Evolutionary conservation across 176 grass and related monocot species (phyloP), one percentile per base, ranked within the genome.

Genomic region (Otatea glauca): DNA sequence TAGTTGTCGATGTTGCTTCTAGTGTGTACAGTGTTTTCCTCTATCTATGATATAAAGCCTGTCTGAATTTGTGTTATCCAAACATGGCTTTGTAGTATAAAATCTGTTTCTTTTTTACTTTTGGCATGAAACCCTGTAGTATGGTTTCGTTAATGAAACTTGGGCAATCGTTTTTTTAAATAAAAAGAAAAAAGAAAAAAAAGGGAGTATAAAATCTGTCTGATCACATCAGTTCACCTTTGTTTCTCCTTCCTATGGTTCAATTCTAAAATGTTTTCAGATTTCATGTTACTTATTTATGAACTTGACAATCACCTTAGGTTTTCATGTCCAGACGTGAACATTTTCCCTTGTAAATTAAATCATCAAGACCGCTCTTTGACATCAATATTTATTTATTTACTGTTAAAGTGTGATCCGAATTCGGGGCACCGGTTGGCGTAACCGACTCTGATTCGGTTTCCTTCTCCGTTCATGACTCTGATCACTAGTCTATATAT

Each of bases 311-410:
- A 15, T 17, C 29, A 24, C 65, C 2, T 37, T 45, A 54, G 9
- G 1, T 81, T 82, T 55, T 86, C 7, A 9, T 70, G 20, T 32
- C 42, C 71, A 66, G 15, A 21, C 65, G 4, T 67, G 11, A 17
- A 5, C 16, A 13, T 75, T 23, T 88, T 79, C 18, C 66, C 5
- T 20, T 53, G 9, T 18, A 49, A 65, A 50, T 4, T 38, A 49
- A 71, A 50, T 20, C 29, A 79, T 74, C 41, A 68, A 83, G 13
- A 41, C 5, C 17, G 16, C n/a, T 74, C 41, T 60, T 89, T 68
- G 38, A 56, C 65, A 29, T 27, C 17, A 81, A 9, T 15, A 51
- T 43, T 39, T 39, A 63, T 44, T 74, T 43, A 43, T 43, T 43
- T 37, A 37, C 35, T 37, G 35, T 37, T 37, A 37, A 37, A 37